Evolutionary conservation across 352 stramenopile genomes (phyloP).

Genomic region (Globisporangium spiculum): DNA sequence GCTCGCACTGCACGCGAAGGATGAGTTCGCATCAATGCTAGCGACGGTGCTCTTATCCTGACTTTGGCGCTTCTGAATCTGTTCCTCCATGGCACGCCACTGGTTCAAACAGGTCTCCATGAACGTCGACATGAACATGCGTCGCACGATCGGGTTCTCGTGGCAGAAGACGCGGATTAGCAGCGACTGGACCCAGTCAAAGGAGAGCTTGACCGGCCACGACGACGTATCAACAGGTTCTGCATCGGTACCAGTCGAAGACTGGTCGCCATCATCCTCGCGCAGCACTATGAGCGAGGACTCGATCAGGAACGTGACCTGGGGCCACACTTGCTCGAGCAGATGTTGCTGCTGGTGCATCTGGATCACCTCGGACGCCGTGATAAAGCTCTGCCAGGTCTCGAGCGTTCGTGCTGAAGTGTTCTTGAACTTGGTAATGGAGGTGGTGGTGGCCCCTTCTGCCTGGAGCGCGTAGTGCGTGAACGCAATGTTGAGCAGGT

Average conservation of each 20-base stretch:
- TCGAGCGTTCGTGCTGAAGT: background rate
- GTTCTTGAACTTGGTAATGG: constrained; percentile 10
- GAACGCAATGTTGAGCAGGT: constrained; percentile 66
- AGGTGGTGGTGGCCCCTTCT: background rate
- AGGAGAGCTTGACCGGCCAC: constrained; percentile 66
- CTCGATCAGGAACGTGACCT: constrained; percentile 53
- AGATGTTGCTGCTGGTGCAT: constrained; percentile 83
- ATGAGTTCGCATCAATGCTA: constrained; percentile 20
- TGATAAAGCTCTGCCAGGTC: constrained; percentile 71
- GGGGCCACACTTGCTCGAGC: constrained; percentile 81
- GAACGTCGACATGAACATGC: constrained; percentile 69
- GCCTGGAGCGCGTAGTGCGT: constrained; percentile 35
- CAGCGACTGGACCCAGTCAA: constrained; percentile 75
- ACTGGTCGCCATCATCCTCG: background rate
- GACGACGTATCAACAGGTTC: background rate
- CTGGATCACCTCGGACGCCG: constrained; percentile 77
- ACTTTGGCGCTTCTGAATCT: background rate
- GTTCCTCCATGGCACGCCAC: constrained; percentile 20
- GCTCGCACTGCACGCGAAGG: constrained; percentile 36
- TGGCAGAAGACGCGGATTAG: constrained; percentile 69
- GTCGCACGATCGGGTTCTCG: constrained; percentile 74
- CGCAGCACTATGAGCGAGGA: constrained; percentile 30
- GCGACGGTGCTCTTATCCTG: background rate
- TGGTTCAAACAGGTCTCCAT: constrained; percentile 39
- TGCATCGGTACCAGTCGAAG: background rate